phyloP scores from a whole-genome alignment of 2,329 filamentous ascomycete species.

The Aspergillaceae sp. region DNA sequence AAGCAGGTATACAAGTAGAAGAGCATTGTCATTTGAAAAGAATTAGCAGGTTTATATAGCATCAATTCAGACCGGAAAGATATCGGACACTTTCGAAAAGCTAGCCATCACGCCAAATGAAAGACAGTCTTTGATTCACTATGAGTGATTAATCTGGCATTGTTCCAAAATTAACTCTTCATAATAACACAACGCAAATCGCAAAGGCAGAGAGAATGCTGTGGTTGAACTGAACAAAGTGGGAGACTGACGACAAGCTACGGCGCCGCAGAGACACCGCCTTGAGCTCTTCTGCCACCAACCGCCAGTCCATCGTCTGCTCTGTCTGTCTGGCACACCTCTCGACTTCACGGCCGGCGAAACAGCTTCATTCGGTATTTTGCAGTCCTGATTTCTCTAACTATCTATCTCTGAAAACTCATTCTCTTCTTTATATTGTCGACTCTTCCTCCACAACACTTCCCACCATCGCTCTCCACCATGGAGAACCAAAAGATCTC shows the following conservation, averaged over 20 bases:
- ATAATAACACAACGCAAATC: too few species aligned
- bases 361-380: not conserved
- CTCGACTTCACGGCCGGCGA: not conserved
- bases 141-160: too few species aligned
- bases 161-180: too few species aligned
- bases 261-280: constrained; percentile 19
- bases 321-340: not conserved
- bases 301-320: constrained; percentile 5
- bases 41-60: too few species aligned
- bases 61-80: constrained; percentile 16
- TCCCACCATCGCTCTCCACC: constrained; percentile 15
- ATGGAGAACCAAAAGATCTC: constrained; percentile 86
- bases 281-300: constrained; percentile 14
- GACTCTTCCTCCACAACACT: not conserved
- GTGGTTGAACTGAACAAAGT: not conserved
- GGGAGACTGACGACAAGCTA: constrained; percentile 4
- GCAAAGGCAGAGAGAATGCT: not conserved
- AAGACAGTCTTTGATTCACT: not conserved
- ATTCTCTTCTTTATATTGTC: not conserved
- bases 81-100: constrained; percentile 22
- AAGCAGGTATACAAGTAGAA: not conserved
- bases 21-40: not conserved
- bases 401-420: not conserved
- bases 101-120: not conserved
- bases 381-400: not conserved